phyloP scores from a whole-genome alignment of 805 yeast genomes.

The Lachancea lanzarotensis region DNA sequence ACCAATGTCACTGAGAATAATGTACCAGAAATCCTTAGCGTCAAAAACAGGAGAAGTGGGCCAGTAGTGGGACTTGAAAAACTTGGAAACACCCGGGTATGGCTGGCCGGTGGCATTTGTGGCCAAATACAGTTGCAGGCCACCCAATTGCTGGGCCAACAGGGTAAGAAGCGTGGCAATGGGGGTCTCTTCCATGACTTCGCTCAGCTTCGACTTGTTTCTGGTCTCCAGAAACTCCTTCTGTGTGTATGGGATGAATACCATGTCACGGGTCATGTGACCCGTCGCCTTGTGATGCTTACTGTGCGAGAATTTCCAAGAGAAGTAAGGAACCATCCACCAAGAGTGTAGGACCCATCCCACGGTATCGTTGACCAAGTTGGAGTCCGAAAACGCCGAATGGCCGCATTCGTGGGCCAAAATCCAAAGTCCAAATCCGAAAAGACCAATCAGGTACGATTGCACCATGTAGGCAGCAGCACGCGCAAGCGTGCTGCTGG shows the following conservation, averaged over 20 bases:
- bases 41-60: constrained; percentile 74
- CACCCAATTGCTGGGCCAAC: constrained; percentile 65
- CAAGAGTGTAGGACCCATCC: constrained; percentile 86
- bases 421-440: constrained; percentile 77
- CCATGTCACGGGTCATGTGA: constrained; percentile 75
- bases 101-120: constrained; percentile 74
- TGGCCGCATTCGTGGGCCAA: constrained; percentile 92
- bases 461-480: constrained; percentile 54
- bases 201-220: constrained; percentile 39
- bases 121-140: constrained; percentile 62
- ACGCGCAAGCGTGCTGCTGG: constrained; percentile 33
- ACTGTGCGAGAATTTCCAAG: constrained; percentile 79
- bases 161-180: constrained; percentile 50
- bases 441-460: constrained; percentile 51
- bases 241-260: constrained; percentile 67
- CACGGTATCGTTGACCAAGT: constrained; percentile 63
- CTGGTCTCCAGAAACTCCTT: constrained; percentile 43
- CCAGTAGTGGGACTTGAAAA: constrained; percentile 54
- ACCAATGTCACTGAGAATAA: constrained; percentile 70
- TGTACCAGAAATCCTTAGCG: constrained; percentile 61
- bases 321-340: constrained; percentile 75
- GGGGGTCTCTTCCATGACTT: constrained; percentile 70
- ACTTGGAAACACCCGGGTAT: constrained; percentile 40
- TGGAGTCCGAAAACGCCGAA: constrained; percentile 72
- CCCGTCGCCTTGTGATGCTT: constrained; percentile 91